phyloP scores from a whole-genome alignment of 2,329 filamentous ascomycete species.

The Colletotrichum simmondsii region DNA sequence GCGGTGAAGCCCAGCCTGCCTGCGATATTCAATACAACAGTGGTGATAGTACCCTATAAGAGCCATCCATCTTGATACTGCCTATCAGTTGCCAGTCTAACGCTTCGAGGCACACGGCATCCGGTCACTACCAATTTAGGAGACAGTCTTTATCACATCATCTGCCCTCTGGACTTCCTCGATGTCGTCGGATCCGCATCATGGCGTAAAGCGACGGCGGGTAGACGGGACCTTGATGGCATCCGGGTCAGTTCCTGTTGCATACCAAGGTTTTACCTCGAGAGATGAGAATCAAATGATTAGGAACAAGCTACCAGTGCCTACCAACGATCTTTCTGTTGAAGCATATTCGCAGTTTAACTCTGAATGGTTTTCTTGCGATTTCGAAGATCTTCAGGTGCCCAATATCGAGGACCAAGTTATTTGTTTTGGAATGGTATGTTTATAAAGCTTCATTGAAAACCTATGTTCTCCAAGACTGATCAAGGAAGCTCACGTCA shows the following conservation, averaged over 20 bases:
- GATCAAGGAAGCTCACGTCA: neutral
- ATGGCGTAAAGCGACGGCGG: neutral
- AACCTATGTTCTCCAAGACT: neutral
- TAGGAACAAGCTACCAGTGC: neutral
- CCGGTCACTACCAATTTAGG: neutral
- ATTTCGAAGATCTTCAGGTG: neutral
- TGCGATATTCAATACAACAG: neutral
- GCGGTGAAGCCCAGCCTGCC: neutral
- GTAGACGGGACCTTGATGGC: fast-evolving
- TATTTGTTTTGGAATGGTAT: neutral
- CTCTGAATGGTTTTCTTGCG: neutral
- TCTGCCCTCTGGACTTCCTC: neutral
- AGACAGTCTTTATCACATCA: too few relatives aligned
- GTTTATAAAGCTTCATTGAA: neutral
- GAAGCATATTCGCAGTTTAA: neutral
- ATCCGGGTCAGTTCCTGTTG: neutral
- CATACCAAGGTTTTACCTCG: neutral
- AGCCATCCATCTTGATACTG: neutral
- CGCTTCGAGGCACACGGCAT: neutral
- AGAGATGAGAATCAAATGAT: neutral
- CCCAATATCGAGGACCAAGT: neutral
- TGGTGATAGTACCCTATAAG: neutral
- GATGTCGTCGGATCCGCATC: neutral
- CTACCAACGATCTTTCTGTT: neutral
- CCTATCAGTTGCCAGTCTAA: neutral